A percentile compares a stretch with the other conserved stretches of the same genome.
Conservation (phyloP, 2,329 filamentous ascomycete species). For the Stemphylium vesicarium region DNA sequence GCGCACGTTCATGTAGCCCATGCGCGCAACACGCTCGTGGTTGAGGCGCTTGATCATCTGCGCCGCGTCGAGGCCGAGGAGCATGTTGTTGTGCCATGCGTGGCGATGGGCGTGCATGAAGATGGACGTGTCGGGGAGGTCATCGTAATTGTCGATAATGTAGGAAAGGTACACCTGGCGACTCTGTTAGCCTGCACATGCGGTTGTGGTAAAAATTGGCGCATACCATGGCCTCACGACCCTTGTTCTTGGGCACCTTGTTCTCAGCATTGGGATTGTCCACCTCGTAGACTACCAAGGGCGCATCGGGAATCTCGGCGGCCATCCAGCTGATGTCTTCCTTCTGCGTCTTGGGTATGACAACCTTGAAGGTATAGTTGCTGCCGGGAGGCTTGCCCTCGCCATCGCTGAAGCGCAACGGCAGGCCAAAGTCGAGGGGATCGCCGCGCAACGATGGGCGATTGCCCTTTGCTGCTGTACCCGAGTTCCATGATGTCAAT, state of each 20-base stretch:
- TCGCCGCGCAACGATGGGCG: constrained; percentile 29
- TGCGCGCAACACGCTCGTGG: constrained; percentile 57
- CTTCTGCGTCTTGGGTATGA: constrained; percentile 48
- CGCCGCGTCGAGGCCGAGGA: constrained; percentile 58
- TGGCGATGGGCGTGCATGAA: constrained; percentile 64
- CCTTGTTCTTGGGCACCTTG: constrained; percentile 64
- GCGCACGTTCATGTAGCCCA: constrained; percentile 67
- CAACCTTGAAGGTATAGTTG: constrained; percentile 46
- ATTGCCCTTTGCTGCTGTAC: constrained; percentile 8
- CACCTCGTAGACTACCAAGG: constrained; percentile 58
- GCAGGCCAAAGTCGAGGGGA: constrained; percentile 46
- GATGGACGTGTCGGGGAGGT: constrained; percentile 63
- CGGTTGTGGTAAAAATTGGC: not conserved
- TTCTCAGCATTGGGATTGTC: constrained; percentile 58
- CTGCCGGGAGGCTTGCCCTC: constrained; percentile 39
- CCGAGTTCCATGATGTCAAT: constrained; percentile 22
- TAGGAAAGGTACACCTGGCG: constrained; percentile 62
- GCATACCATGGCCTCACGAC: constrained; percentile 63
- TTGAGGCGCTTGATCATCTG: constrained; percentile 60
- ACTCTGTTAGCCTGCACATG: constrained; percentile 9
- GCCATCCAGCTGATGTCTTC: constrained; percentile 47
- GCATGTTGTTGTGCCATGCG: constrained; percentile 66
- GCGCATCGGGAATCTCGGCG: constrained; percentile 42
- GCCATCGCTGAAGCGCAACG: constrained; percentile 41
- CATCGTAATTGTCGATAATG: constrained; percentile 67